These are phyloP conservation scores for Termitomyces sp. DNA, from an alignment of 768 basidiomycete species.

Conservation along the genomic window DNA sequence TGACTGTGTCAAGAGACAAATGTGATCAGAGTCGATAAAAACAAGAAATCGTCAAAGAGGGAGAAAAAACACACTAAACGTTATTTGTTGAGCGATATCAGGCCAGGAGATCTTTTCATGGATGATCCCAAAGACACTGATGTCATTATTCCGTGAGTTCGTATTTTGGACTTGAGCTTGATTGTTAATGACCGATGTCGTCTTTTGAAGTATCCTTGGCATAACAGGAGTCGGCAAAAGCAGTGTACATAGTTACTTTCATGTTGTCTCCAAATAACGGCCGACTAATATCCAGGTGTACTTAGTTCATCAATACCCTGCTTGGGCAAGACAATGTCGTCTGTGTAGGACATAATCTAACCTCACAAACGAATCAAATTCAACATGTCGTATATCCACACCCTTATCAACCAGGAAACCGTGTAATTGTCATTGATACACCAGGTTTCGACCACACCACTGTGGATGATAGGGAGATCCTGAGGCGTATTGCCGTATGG, in stretches of 20 bases:
- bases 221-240: slow-evolving; percentile 17
- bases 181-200: neutral
- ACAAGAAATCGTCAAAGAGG: neutral
- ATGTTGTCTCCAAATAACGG: neutral
- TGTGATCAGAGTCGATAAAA: neutral
- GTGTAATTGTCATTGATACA: slow-evolving; percentile 18
- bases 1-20: no score
- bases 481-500: slow-evolving; percentile 18
- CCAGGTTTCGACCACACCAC: slow-evolving; percentile 21
- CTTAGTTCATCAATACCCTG: slow-evolving; percentile 23
- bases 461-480: slow-evolving; percentile 17
- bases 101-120: slow-evolving; percentile 7
- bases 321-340: slow-evolving; percentile 10
- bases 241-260: slow-evolving; percentile 9
- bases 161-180: neutral
- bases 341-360: slow-evolving; percentile 12
- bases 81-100: neutral
- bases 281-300: neutral
- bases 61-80: neutral
- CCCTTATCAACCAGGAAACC: slow-evolving; percentile 3
- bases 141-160: slow-evolving; percentile 14
- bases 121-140: slow-evolving; percentile 8
- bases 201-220: slow-evolving; percentile 13
- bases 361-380: slow-evolving; percentile 16
- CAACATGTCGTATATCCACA: slow-evolving; percentile 15